Conservation (phyloP, 2,329 filamentous ascomycete species). For the Periconia sp. region DNA sequence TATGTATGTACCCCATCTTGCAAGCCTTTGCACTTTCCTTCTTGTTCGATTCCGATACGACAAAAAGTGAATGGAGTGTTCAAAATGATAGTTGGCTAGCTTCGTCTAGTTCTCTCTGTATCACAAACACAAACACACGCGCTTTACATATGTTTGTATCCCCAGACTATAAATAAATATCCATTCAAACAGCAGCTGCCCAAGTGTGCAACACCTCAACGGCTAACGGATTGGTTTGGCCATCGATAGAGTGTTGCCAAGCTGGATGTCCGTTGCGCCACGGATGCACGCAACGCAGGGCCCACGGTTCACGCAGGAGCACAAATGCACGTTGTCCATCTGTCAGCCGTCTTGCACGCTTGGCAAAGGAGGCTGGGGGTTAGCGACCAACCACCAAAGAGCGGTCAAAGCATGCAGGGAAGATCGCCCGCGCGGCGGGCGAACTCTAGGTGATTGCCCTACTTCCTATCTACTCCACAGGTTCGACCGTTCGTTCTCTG, state of each 20-base stretch:
- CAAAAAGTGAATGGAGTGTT: no score
- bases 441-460: not conserved
- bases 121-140: no score
- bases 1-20: no score
- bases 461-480: not conserved
- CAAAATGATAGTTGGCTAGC: no score
- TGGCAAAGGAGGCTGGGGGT: conserved; percentile 1
- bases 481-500: not conserved
- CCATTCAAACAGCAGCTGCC: not conserved
- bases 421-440: not conserved
- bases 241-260: no score
- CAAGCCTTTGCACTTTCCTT: no score
- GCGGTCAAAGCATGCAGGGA: conserved; percentile 1
- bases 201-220: not conserved
- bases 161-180: no score
- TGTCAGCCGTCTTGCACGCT: not conserved
- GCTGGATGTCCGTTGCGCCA: no score
- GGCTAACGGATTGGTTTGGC: not conserved
- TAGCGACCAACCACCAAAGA: not conserved
- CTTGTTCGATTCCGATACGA: no score
- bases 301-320: conserved; percentile 1
- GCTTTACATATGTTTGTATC: no score
- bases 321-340: not conserved
- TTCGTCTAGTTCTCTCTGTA: no score
- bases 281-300: not conserved